Percentiles rank a stretch among this genome's conserved stretches.
Conservation (phyloP, 768 basidiomycete genomes). For the Collybia nuda region DNA sequence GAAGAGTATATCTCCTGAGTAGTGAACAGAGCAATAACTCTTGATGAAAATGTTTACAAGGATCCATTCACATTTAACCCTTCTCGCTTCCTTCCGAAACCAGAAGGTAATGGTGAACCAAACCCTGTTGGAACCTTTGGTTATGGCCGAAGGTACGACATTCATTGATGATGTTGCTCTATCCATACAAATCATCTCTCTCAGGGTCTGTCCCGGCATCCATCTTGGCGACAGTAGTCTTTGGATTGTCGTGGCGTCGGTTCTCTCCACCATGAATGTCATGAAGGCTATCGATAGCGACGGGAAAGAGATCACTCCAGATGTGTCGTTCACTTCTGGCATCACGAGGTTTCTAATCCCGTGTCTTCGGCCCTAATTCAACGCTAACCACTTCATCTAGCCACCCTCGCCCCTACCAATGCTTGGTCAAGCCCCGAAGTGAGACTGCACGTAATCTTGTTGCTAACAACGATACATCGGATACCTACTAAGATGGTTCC, state of each 20-base stretch:
- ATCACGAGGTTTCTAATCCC: constrained; percentile 51
- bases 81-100: constrained; percentile 54
- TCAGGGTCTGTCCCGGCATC: constrained; percentile 62
- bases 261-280: constrained; percentile 60
- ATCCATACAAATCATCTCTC: constrained; percentile 2
- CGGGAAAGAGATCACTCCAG: constrained; percentile 47
- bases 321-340: constrained; percentile 54
- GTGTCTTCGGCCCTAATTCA: background rate
- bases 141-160: constrained; percentile 37
- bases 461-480: too few relatives aligned
- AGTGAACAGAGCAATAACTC: constrained; percentile 43
- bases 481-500: too few relatives aligned
- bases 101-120: constrained; percentile 36
- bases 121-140: constrained; percentile 30
- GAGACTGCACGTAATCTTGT: background rate
- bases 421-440: constrained; percentile 8
- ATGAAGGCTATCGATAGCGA: constrained; percentile 43
- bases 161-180: background rate
- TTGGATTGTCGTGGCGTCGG: constrained; percentile 58
- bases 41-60: constrained; percentile 48
- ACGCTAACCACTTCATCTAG: background rate
- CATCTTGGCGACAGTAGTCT: constrained; percentile 62
- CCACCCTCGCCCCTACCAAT: constrained; percentile 8
- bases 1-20: background rate
- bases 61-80: constrained; percentile 45